These are phyloP conservation scores for Dipteronia dyeriana DNA, from an alignment of 345 rosid genomes.

Conservation along the genomic window DNA sequence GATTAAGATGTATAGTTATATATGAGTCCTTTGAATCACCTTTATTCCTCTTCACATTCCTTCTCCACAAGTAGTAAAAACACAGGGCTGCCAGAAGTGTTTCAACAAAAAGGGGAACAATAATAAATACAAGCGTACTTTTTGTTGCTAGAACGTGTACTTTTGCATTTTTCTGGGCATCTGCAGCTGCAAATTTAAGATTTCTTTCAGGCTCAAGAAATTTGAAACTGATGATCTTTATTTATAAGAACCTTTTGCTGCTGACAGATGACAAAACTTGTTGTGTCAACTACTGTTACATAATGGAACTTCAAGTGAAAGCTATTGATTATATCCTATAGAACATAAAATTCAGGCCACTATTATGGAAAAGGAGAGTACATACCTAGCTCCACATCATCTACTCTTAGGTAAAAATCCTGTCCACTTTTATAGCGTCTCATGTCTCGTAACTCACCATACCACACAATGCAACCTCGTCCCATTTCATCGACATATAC, in stretches of 20 bases:
- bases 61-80: not conserved
- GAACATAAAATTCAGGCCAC: too few relatives aligned
- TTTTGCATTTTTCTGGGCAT: too few relatives aligned
- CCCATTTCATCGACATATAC: not conserved
- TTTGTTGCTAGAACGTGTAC: not conserved
- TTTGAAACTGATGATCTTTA: too few relatives aligned
- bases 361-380: too few relatives aligned
- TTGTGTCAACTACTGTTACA: too few relatives aligned
- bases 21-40: not conserved
- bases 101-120: not conserved
- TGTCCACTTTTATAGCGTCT: not conserved
- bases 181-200: too few relatives aligned
- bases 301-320: too few relatives aligned
- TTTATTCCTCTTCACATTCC: not conserved
- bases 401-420: not conserved
- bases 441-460: slow-evolving; percentile 1
- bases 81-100: not conserved
- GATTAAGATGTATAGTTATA: not conserved
- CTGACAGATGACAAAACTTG: too few relatives aligned
- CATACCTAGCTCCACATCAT: slow-evolving; percentile 9
- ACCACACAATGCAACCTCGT: not conserved
- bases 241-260: too few relatives aligned
- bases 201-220: too few relatives aligned
- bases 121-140: not conserved
- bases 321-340: too few relatives aligned